Evolutionary conservation across 768 basidiomycete species (phyloP).

Genomic region (Cystobasidiopsis lactophilus): DNA sequence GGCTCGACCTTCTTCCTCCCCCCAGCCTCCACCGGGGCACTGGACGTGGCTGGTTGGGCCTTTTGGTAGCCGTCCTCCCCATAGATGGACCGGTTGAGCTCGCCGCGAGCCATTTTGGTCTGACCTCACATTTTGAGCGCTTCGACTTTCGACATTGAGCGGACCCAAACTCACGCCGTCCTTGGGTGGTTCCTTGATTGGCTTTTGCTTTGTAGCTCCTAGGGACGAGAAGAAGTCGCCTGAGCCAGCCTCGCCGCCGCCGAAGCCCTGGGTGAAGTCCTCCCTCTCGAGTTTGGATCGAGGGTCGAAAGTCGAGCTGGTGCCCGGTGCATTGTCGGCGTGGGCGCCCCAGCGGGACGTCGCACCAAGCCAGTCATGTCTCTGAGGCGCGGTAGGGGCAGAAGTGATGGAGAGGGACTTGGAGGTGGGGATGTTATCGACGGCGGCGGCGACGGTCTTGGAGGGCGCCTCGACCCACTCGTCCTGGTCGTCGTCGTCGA

Average conservation of each 20-base stretch:
- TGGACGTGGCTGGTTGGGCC: constrained; percentile 31
- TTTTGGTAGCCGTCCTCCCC: constrained; percentile 31
- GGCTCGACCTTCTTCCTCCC: constrained; percentile 35
- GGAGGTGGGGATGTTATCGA: constrained; percentile 49
- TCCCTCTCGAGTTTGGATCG: constrained; percentile 6
- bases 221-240: constrained; percentile 70
- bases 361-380: constrained; percentile 68
- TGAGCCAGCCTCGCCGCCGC: constrained; percentile 17
- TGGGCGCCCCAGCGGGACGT: constrained; percentile 24
- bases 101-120: constrained; percentile 30
- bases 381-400: constrained; percentile 31
- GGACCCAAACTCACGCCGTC: constrained; percentile 7
- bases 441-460: constrained; percentile 30
- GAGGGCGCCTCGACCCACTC: constrained; percentile 81
- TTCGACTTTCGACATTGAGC: constrained; percentile 30
- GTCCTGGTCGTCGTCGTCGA: constrained; percentile 45
- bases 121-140: constrained; percentile 44
- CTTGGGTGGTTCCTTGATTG: constrained; percentile 30
- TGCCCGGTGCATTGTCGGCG: constrained; percentile 20
- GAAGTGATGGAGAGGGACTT: constrained; percentile 49
- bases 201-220: constrained; percentile 45
- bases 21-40: constrained; percentile 40
- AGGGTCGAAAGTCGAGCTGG: constrained; percentile 12
- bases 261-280: constrained; percentile 24
- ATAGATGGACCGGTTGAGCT: constrained; percentile 25